phyloP scores from a whole-genome alignment of 2,329 filamentous ascomycete genomes.

The Tolypocladium tundrense region DNA sequence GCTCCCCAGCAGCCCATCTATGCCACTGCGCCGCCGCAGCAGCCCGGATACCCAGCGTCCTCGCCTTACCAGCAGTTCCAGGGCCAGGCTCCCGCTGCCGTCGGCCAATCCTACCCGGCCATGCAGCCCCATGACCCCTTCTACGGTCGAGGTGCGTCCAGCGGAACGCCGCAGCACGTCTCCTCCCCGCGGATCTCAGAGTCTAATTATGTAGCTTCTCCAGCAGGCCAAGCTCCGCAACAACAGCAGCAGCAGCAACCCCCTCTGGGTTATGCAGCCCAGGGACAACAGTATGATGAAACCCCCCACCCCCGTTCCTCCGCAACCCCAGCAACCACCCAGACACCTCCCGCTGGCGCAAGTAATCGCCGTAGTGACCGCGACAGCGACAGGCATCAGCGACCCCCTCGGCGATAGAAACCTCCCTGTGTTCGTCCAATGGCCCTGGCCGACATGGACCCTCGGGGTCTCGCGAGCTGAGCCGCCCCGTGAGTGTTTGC shows the following conservation, averaged over 20 bases:
- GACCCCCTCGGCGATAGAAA: slow-evolving; percentile 25
- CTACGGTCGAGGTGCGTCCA: slow-evolving; percentile 52
- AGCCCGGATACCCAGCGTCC: slow-evolving; percentile 20
- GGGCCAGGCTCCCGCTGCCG: slow-evolving; percentile 24
- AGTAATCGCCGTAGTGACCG: slow-evolving; percentile 30
- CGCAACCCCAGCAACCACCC: slow-evolving; percentile 26
- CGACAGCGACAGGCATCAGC: slow-evolving; percentile 31
- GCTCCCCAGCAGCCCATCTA: slow-evolving; percentile 21
- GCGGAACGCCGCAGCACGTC: slow-evolving; percentile 13
- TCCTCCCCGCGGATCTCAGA: slow-evolving; percentile 6
- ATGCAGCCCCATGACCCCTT: slow-evolving; percentile 42
- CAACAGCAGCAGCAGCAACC: slow-evolving; percentile 12
- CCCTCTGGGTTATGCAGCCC: slow-evolving; percentile 26
- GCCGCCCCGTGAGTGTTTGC: slow-evolving; percentile 15
- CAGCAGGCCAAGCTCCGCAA: slow-evolving; percentile 32
- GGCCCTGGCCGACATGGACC: slow-evolving; percentile 9
- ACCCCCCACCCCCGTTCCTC: slow-evolving; percentile 28
- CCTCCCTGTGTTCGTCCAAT: slow-evolving; percentile 5
- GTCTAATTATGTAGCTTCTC: slow-evolving; percentile 42
- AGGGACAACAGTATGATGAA: slow-evolving; percentile 43
- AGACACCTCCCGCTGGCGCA: slow-evolving; percentile 25
- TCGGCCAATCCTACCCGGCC: slow-evolving; percentile 20
- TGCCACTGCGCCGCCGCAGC: slow-evolving; percentile 18
- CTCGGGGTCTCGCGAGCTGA: not conserved
- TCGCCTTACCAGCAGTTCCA: slow-evolving; percentile 20